These are phyloP conservation scores for Colletotrichum ledebouriae DNA, from an alignment of 2,329 filamentous ascomycete genomes.

Conservation along the genomic window DNA sequence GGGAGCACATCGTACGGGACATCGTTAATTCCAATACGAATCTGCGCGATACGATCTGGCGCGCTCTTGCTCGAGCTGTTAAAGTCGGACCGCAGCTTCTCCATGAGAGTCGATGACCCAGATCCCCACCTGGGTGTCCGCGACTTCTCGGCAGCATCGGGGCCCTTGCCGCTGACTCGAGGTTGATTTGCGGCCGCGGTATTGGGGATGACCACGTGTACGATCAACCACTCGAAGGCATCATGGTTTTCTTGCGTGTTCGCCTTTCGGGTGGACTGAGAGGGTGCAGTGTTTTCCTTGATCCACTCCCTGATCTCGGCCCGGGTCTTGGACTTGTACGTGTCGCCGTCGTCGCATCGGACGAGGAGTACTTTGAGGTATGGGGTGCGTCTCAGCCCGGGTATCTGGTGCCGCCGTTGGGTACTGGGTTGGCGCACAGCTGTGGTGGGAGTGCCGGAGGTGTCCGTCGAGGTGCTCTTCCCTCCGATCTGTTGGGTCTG, in stretches of 20 bases:
- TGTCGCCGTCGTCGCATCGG: conserved; percentile 94
- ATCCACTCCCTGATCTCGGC: conserved; percentile 92
- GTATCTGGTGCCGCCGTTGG: conserved; percentile 90
- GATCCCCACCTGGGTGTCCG: conserved; percentile 81
- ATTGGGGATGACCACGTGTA: conserved; percentile 93
- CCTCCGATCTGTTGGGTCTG: conserved; percentile 68
- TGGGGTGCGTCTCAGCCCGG: conserved; percentile 89
- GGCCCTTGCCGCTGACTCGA: conserved; percentile 67
- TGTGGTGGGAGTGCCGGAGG: conserved; percentile 48
- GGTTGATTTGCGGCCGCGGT: conserved; percentile 85
- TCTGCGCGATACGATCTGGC: conserved; percentile 85
- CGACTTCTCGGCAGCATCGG: conserved; percentile 75
- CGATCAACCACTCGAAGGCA: conserved; percentile 93
- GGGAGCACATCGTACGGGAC: conserved; percentile 75
- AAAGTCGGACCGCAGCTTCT: conserved; percentile 92
- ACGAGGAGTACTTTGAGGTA: conserved; percentile 93
- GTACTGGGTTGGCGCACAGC: conserved; percentile 53
- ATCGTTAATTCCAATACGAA: conserved; percentile 81
- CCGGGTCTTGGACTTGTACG: conserved; percentile 85
- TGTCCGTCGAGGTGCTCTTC: conserved; percentile 53
- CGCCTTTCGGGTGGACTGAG: conserved; percentile 66
- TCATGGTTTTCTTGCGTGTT: conserved; percentile 92
- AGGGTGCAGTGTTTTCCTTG: conserved; percentile 77
- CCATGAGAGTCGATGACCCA: conserved; percentile 84
- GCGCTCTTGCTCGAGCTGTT: conserved; percentile 81